These are phyloP conservation scores for Colletotrichum sp. DNA, from an alignment of 2,329 filamentous ascomycete species.

Conservation along the genomic window DNA sequence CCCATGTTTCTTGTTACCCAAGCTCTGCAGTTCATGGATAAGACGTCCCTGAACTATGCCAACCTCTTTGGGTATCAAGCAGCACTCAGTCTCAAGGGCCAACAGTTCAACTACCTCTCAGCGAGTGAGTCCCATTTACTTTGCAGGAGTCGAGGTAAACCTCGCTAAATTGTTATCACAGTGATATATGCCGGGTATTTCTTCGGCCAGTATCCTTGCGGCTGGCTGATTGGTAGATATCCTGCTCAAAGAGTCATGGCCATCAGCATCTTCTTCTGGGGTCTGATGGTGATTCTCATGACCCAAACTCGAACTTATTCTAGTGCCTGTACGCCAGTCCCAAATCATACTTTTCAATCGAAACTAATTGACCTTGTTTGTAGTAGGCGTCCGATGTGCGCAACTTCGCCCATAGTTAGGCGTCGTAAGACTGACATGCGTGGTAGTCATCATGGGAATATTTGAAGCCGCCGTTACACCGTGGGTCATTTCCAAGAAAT, in stretches of 20 bases:
- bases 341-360: fast-evolving
- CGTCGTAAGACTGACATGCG: fast-evolving
- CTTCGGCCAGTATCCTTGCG: conserved; percentile 45
- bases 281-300: conserved; percentile 34
- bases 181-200: conserved; percentile 44
- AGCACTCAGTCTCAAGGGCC: conserved; percentile 34
- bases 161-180: not conserved
- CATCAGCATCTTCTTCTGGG: conserved; percentile 24
- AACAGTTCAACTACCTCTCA: conserved; percentile 39
- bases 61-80: conserved; percentile 39
- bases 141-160: fast-evolving
- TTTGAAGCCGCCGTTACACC: not conserved
- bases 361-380: not conserved
- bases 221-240: conserved; percentile 40
- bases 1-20: conserved; percentile 35
- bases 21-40: conserved; percentile 34
- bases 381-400: not conserved
- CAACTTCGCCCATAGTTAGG: fast-evolving
- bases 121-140: conserved; percentile 26
- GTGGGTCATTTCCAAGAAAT: fast-evolving
- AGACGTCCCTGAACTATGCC: conserved; percentile 35
- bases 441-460: not conserved
- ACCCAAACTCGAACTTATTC: conserved; percentile 33
- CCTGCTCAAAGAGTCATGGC: conserved; percentile 38
- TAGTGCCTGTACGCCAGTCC: conserved; percentile 25